Evolutionary conservation across 202 grass and related monocot genomes (phyloP).

Genomic region (Eragrostis tef): DNA sequence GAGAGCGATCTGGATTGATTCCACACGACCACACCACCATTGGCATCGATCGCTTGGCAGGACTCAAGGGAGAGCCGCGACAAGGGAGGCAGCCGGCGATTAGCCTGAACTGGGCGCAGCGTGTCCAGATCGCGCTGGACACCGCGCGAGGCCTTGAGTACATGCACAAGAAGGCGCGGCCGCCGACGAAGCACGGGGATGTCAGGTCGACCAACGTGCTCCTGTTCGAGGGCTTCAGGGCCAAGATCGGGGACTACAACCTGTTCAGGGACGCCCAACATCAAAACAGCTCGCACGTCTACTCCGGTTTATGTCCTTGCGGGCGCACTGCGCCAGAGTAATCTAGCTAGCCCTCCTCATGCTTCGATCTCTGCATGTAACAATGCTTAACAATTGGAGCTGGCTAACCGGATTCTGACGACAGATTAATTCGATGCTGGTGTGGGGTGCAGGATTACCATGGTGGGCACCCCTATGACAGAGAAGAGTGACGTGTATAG

Average conservation of each 20-base stretch:
- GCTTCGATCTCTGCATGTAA: too few relatives aligned
- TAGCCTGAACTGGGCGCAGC: slow-evolving; percentile 59
- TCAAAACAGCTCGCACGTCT: slow-evolving; percentile 50
- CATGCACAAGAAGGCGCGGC: slow-evolving; percentile 65
- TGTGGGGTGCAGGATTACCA: slow-evolving; percentile 47
- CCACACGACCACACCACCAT: too few relatives aligned
- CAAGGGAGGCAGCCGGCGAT: slow-evolving; percentile 31
- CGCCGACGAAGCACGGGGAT: slow-evolving; percentile 61
- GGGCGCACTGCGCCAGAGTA: slow-evolving; percentile 67
- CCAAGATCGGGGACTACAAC: slow-evolving; percentile 75
- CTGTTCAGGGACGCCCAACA: slow-evolving; percentile 60
- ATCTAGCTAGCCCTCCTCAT: too few relatives aligned
- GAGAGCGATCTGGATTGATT: too few relatives aligned
- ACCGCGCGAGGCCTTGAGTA: slow-evolving; percentile 69
- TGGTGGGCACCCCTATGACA: slow-evolving; percentile 52
- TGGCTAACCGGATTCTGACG: not conserved
- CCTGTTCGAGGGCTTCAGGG: slow-evolving; percentile 64
- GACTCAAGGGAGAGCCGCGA: not conserved
- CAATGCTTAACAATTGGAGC: too few relatives aligned
- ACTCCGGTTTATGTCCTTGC: slow-evolving; percentile 45
- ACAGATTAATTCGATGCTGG: not conserved
- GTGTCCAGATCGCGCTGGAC: slow-evolving; percentile 66
- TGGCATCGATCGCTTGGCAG: too few relatives aligned
- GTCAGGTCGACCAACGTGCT: slow-evolving; percentile 71
- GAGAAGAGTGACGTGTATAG: slow-evolving; percentile 74